These are phyloP conservation scores for Lithospermum erythrorhizon DNA, from an alignment of 257 asterid genomes.

Conservation along the genomic window DNA sequence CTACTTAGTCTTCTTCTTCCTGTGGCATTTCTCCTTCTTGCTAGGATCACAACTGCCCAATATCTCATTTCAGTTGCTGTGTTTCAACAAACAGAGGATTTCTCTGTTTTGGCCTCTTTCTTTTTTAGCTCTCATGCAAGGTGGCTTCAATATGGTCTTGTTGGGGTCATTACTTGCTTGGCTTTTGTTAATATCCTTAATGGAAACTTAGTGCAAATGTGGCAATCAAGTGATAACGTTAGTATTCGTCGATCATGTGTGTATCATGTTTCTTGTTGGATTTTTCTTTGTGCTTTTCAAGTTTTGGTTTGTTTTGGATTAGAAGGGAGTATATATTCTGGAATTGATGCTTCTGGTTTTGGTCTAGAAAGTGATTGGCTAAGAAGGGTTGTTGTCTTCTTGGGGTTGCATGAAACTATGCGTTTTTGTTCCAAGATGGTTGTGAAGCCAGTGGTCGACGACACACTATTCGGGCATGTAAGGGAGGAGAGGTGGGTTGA, in stretches of 20 bases:
- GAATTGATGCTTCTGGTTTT: slow-evolving; percentile 39
- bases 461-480: slow-evolving; percentile 37
- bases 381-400: slow-evolving; percentile 35
- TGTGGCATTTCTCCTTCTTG: slow-evolving; percentile 63
- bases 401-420: slow-evolving; percentile 67
- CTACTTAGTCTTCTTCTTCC: slow-evolving; percentile 79
- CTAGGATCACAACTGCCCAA: slow-evolving; percentile 47
- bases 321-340: slow-evolving; percentile 62
- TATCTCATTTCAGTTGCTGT: slow-evolving; percentile 33
- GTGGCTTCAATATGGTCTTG: slow-evolving; percentile 38
- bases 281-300: slow-evolving; percentile 35
- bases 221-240: slow-evolving; percentile 10
- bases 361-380: slow-evolving; percentile 20
- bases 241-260: slow-evolving; percentile 10
- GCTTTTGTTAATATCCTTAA: slow-evolving; percentile 36
- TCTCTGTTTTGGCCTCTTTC: slow-evolving; percentile 15
- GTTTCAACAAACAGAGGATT: slow-evolving; percentile 6
- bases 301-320: slow-evolving; percentile 59
- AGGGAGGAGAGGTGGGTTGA: slow-evolving; percentile 40
- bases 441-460: slow-evolving; percentile 73
- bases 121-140: slow-evolving; percentile 18
- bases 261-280: slow-evolving; percentile 43
- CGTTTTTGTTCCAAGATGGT: slow-evolving; percentile 45
- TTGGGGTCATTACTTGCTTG: slow-evolving; percentile 29
- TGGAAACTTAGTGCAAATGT: neutral